Conservation (phyloP, 2,329 filamentous ascomycete species). For the Sporothrix sp. region DNA sequence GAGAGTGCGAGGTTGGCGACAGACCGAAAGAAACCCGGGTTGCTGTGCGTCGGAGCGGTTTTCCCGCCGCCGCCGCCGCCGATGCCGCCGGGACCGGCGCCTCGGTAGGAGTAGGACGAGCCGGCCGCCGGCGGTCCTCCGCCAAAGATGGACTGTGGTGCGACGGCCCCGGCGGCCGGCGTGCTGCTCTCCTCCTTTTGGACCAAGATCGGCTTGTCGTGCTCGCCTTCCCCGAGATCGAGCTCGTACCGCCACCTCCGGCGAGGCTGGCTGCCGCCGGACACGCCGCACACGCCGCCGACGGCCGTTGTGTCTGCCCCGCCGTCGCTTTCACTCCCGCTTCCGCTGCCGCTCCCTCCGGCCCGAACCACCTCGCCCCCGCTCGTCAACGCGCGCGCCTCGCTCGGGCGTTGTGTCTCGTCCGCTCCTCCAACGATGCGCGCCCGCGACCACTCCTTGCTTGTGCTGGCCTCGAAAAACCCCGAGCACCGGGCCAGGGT, state of each 20-base stretch:
- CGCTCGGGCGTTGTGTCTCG: background rate
- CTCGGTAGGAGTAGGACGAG: slow-evolving; percentile 33
- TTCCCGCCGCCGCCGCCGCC: slow-evolving; percentile 25
- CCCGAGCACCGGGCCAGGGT: slow-evolving; percentile 84
- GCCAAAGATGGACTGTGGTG: slow-evolving; percentile 46
- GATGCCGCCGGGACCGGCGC: background rate
- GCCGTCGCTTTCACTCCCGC: slow-evolving; percentile 39
- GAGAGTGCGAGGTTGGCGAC: slow-evolving; percentile 64
- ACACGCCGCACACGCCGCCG: too few relatives aligned
- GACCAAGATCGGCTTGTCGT: slow-evolving; percentile 79
- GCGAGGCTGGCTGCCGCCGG: slow-evolving; percentile 26
- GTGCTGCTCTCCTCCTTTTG: slow-evolving; percentile 55
- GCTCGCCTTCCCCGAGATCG: slow-evolving; percentile 60
- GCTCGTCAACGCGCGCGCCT: slow-evolving; percentile 8
- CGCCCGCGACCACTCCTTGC: slow-evolving; percentile 61
- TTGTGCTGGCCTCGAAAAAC: slow-evolving; percentile 83
- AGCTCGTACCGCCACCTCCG: slow-evolving; percentile 77
- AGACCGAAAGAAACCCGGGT: slow-evolving; percentile 67
- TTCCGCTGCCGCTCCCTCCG: slow-evolving; percentile 24
- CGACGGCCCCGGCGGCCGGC: slow-evolving; percentile 10
- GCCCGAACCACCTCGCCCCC: slow-evolving; percentile 44
- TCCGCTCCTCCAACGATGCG: slow-evolving; percentile 16
- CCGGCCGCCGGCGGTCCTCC: slow-evolving; percentile 28
- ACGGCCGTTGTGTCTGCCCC: too few relatives aligned
- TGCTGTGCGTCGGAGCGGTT: slow-evolving; percentile 22